Evolutionary conservation across 2,329 filamentous ascomycete species (phyloP), one percentile per base, ranked within the genome.

Genomic region (Bertia moriformis): DNA sequence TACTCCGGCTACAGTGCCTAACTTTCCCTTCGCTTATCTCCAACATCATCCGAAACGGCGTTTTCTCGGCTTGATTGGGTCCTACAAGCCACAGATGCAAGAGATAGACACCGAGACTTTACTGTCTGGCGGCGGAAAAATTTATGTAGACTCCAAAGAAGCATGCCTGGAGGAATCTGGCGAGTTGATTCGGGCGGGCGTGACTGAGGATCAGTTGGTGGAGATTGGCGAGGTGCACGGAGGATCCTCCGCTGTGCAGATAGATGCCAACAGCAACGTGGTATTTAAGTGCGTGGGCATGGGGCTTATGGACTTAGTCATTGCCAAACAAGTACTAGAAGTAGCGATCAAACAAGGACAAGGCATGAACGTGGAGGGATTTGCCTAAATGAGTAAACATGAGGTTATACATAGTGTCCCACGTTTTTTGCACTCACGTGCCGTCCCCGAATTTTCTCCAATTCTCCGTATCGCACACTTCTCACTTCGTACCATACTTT

Each of bases 61-160:
- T 7, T 27, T 27, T 27, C 7, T 27, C 22, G 7, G 7, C 7
- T n/a, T 27, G 7, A 27, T 27, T 27, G 22, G 22, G 7, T 27
- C 22, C n/a, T 27, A 27, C 22, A 27, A 27, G 22, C 22, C 22
- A 10, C 22, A 65, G 39, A 69, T 69, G 66, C 56, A 59, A 40
- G 66, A 69, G 44, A 48, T 70, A 19, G 65, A 69, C 41, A 55
- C 62, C 0, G 52, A 55, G 27, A 63, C 61, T 1, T 42, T 65
- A 5, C 48, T 61, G 12, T 66, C 50, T 27, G 22, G 22, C 22
- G 22, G 22, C 7, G 22, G 22, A n/a, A 7, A 27, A n/a, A n/a
- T 27, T 27, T 27, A 27, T 27, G 22, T 27, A 10, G 22, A 27
- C 45, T 66, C 47, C 5, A 56, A 51, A 24, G 55, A 62, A 29